Evolutionary conservation across 2,329 filamentous ascomycete genomes (phyloP).

Genomic region (Ploettnerulaceae sp.): DNA sequence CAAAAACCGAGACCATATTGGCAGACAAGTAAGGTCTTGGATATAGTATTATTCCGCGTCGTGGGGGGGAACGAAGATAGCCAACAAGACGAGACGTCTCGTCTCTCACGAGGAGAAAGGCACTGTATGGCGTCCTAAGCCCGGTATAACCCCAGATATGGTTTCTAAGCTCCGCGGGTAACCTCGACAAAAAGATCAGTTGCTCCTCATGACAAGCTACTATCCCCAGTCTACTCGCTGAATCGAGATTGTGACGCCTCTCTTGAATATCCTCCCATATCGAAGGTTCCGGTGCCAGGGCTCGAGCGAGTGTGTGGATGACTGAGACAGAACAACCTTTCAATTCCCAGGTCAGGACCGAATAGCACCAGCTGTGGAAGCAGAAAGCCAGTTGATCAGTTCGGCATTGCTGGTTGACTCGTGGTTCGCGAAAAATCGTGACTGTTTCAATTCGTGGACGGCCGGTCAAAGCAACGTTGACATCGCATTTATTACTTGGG

Average conservation of each 20-base stretch:
- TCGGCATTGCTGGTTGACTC: not conserved
- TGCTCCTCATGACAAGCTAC: not conserved
- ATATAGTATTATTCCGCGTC: not conserved
- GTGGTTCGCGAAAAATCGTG: not conserved
- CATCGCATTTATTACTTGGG: not conserved
- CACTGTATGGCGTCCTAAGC: conserved; percentile 1
- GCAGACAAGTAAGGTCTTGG: conserved; percentile 4
- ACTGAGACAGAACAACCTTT: not conserved
- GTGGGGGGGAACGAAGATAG: not conserved
- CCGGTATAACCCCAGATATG: conserved; percentile 10
- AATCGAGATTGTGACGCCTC: not conserved
- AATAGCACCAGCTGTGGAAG: not conserved
- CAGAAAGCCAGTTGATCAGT: not conserved
- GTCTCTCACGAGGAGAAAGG: conserved; percentile 6
- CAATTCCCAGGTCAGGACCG: not conserved
- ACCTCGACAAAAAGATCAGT: conserved; percentile 1
- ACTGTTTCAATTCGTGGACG: not conserved
- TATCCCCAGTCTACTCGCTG: not conserved
- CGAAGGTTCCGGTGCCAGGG: not conserved
- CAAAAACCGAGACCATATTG: conserved; percentile 9
- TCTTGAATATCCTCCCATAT: not conserved
- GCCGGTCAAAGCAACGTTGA: not conserved
- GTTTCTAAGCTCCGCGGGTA: conserved; percentile 8
- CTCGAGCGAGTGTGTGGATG: not conserved
- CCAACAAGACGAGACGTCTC: conserved; percentile 8